Evolutionary conservation across 2,329 filamentous ascomycete genomes (phyloP).

Genomic region (Aspergillus awamori): DNA sequence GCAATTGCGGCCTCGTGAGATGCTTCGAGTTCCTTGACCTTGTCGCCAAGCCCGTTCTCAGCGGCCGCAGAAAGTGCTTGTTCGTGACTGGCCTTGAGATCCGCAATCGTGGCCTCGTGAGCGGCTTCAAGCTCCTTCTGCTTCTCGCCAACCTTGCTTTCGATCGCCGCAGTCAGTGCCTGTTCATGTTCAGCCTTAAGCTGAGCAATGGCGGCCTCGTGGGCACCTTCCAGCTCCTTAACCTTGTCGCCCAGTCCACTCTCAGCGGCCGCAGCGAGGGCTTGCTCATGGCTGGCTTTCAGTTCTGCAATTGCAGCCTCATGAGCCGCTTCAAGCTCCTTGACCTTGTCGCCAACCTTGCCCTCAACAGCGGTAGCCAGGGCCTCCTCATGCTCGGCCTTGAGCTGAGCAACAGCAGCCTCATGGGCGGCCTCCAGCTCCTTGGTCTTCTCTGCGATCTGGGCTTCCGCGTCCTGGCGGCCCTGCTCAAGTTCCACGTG

Average conservation of each 20-base stretch:
- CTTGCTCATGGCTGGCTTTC: background rate
- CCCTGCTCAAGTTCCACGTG: conserved; percentile 38
- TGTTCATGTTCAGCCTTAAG: conserved; percentile 38
- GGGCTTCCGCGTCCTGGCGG: conserved; percentile 20
- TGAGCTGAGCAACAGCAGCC: conserved; percentile 28
- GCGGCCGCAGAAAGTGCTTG: conserved; percentile 27
- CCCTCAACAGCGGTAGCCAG: conserved; percentile 10
- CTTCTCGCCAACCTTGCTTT: conserved; percentile 28
- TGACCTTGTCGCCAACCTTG: conserved; percentile 1
- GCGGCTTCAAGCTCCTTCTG: conserved; percentile 32
- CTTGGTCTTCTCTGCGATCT: conserved; percentile 29
- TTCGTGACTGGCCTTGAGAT: conserved; percentile 23
- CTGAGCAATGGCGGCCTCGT: conserved; percentile 23
- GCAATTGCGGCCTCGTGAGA: conserved; percentile 35
- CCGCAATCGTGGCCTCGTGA: conserved; percentile 34
- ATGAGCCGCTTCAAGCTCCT: conserved; percentile 5
- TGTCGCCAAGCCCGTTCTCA: conserved; percentile 24
- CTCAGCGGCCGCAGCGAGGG: background rate
- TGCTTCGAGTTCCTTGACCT: conserved; percentile 33
- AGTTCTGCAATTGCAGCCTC: background rate
- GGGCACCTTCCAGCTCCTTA: conserved; percentile 23
- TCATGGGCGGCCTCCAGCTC: conserved; percentile 35
- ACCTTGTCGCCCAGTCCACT: conserved; percentile 34
- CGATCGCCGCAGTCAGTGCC: conserved; percentile 22
- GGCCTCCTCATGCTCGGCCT: background rate